A percentile compares a stretch with the other conserved stretches of the same genome.
Conservation (phyloP, 805 yeast genomes). For the Ogataea nakhonphanomensis region DNA sequence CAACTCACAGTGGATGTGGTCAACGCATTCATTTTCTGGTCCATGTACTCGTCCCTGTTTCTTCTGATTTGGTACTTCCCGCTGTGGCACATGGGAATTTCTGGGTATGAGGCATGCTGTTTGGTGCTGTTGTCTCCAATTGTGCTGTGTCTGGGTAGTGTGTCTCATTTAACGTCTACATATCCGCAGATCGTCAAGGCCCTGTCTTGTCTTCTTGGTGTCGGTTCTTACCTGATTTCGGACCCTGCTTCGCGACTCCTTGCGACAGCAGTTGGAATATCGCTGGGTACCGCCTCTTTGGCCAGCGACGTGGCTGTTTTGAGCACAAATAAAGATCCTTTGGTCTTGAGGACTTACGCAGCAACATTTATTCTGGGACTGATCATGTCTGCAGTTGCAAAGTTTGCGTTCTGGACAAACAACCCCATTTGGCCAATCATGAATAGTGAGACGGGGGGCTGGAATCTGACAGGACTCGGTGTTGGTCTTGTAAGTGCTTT, state of each 20-base stretch:
- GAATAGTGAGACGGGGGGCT: slow-evolving; percentile 83
- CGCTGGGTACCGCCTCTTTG: slow-evolving; percentile 58
- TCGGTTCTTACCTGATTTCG: slow-evolving; percentile 69
- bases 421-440: slow-evolving; percentile 97
- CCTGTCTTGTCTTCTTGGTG: slow-evolving; percentile 57
- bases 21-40: slow-evolving; percentile 82
- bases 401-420: slow-evolving; percentile 74
- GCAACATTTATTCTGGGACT: slow-evolving; percentile 69
- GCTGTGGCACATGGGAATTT: slow-evolving; percentile 95
- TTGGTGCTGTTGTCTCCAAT: slow-evolving; percentile 54
- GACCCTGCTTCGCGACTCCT: slow-evolving; percentile 71
- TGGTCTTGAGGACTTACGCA: slow-evolving; percentile 40
- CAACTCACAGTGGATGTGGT: slow-evolving; percentile 44
- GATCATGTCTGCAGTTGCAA: slow-evolving; percentile 66
- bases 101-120: slow-evolving; percentile 84
- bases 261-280: slow-evolving; percentile 61
- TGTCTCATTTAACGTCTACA: slow-evolving; percentile 36
- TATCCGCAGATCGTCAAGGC: slow-evolving; percentile 55
- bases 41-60: slow-evolving; percentile 74
- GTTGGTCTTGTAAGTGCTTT: slow-evolving; percentile 63
- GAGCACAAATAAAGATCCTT: slow-evolving; percentile 29
- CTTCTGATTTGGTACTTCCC: slow-evolving; percentile 97
- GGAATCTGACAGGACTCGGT: slow-evolving; percentile 64
- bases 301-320: slow-evolving; percentile 48
- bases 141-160: slow-evolving; percentile 26